Conservation (phyloP, 2,329 filamentous ascomycete species). For the Thelonectria olida region DNA sequence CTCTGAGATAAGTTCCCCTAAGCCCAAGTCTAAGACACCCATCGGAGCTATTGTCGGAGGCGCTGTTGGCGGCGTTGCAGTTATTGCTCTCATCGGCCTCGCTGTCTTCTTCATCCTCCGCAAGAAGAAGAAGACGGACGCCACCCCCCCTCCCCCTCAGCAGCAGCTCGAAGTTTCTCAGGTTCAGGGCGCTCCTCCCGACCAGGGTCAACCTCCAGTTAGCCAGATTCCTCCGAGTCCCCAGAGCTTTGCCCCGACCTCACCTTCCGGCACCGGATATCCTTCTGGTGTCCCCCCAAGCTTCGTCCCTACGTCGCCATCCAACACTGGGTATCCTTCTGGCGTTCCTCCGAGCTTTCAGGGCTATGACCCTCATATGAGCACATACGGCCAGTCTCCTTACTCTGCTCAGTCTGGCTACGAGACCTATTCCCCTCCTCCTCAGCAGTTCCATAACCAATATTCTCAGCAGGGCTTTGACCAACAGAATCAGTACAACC, state of each 20-base stretch:
- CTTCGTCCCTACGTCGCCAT: constrained; percentile 36
- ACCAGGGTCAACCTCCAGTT: constrained; percentile 31
- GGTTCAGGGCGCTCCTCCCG: not conserved
- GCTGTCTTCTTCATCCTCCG: constrained; percentile 53
- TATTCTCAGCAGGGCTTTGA: constrained; percentile 34
- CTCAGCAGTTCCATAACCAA: constrained; percentile 26
- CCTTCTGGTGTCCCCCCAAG: constrained; percentile 40
- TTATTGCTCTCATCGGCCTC: constrained; percentile 51
- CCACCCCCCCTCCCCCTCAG: constrained; percentile 15
- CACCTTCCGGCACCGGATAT: constrained; percentile 36
- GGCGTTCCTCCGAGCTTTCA: constrained; percentile 39
- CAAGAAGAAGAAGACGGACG: constrained; percentile 46
- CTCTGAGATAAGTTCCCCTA: constrained; percentile 13
- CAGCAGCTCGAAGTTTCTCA: constrained; percentile 12
- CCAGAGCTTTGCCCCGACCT: constrained; percentile 31
- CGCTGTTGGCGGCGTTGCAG: constrained; percentile 55
- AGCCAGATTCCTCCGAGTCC: constrained; percentile 35
- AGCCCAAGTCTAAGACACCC: constrained; percentile 33
- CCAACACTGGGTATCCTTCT: constrained; percentile 37
- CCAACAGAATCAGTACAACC: constrained; percentile 36
- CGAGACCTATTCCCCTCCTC: constrained; percentile 29
- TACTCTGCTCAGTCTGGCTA: constrained; percentile 34
- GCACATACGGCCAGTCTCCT: constrained; percentile 31
- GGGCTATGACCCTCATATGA: constrained; percentile 36
- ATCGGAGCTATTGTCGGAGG: constrained; percentile 58